Evolutionary conservation across 192 early-diverging fungal genomes (phyloP).

Genomic region (Cetraspora pellucida): DNA sequence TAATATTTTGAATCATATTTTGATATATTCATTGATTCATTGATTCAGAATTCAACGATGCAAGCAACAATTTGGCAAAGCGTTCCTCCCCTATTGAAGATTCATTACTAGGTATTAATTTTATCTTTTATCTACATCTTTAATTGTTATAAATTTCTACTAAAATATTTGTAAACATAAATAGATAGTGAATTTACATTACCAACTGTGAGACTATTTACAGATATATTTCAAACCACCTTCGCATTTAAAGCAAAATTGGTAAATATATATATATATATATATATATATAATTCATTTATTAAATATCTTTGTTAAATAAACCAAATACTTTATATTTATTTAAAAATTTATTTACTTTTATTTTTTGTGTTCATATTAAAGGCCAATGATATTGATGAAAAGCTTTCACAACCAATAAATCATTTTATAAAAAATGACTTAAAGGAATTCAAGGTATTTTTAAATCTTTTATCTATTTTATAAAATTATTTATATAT

Average conservation of each 20-base stretch:
- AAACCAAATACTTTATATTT: background rate
- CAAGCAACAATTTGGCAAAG: slow-evolving; percentile 39
- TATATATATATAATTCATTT: background rate
- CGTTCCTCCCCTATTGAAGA: slow-evolving; percentile 30
- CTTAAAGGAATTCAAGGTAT: slow-evolving; percentile 65
- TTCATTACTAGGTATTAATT: slow-evolving; percentile 38
- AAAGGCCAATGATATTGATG: slow-evolving; percentile 59
- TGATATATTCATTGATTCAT: too few species aligned
- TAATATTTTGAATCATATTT: background rate
- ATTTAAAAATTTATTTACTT: background rate
- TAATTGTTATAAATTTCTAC: background rate
- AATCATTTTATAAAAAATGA: slow-evolving; percentile 61
- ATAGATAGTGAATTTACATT: slow-evolving; percentile 50
- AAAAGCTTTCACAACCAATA: slow-evolving; percentile 61
- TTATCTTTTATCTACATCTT: background rate
- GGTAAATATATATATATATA: slow-evolving; percentile 34
- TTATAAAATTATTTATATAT: background rate
- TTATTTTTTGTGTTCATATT: background rate
- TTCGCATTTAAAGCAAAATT: slow-evolving; percentile 51
- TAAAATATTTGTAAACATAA: background rate
- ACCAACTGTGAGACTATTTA: slow-evolving; percentile 47
- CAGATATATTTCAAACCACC: slow-evolving; percentile 49
- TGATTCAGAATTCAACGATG: slow-evolving; percentile 39
- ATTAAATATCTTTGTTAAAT: too few species aligned
- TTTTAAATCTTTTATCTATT: slow-evolving; percentile 35